A percentile compares a stretch with the other conserved stretches of the same genome.
phyloP scores from a whole-genome alignment of 2,329 filamentous ascomycete species.

The Nannizzia gypsea region DNA sequence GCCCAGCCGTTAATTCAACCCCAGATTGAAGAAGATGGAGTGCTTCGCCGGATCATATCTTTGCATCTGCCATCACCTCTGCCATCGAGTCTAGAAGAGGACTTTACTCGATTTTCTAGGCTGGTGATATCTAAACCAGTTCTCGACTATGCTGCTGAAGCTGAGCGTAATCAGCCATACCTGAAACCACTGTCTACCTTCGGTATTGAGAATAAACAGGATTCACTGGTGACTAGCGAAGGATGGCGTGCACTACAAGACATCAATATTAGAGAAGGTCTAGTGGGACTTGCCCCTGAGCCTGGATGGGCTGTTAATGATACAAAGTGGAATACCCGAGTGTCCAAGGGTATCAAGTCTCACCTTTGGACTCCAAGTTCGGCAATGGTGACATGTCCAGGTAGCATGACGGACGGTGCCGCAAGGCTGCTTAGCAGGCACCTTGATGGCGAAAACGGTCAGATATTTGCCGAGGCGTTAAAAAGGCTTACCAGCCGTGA shows the following conservation, averaged over 20 bases:
- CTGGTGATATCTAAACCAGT: conserved; percentile 16
- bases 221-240: conserved; percentile 19
- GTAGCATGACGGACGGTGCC: conserved; percentile 22
- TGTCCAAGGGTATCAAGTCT: conserved; percentile 18
- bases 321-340: conserved; percentile 16
- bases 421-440: conserved; percentile 18
- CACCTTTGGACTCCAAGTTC: conserved; percentile 19
- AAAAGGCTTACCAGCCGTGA: conserved; percentile 42
- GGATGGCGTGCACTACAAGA: conserved; percentile 19
- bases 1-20: conserved; percentile 14
- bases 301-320: not conserved
- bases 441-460: conserved; percentile 15
- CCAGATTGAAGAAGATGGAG: conserved; percentile 16
- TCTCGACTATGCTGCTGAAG: conserved; percentile 15
- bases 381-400: conserved; percentile 20
- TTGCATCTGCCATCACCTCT: conserved; percentile 17
- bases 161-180: conserved; percentile 17
- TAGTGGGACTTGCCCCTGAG: conserved; percentile 18
- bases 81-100: conserved; percentile 14
- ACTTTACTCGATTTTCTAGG: conserved; percentile 16
- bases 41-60: conserved; percentile 16
- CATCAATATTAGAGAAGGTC: conserved; percentile 19
- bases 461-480: conserved; percentile 15
- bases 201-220: conserved; percentile 18
- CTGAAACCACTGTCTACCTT: conserved; percentile 18